Percentiles rank a stretch among this genome's conserved stretches.
Conservation (phyloP, 202 grass and related monocot species). For the Panicum virgatum region DNA sequence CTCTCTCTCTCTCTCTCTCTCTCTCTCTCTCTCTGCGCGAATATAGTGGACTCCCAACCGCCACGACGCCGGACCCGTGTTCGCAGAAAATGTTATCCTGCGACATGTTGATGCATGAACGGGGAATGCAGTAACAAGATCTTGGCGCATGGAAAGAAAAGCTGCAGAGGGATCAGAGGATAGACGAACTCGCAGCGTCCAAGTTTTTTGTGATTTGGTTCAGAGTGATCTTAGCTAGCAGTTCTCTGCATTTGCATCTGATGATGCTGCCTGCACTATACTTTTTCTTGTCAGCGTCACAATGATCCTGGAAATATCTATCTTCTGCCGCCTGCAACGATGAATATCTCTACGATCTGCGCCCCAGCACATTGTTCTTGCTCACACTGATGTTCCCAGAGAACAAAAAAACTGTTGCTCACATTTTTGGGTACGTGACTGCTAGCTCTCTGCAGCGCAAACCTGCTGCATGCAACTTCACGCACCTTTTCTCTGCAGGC, state of each 20-base stretch:
- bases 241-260: background rate
- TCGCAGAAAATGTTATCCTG: constrained; percentile 6
- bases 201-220: background rate
- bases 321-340: background rate
- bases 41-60: constrained; percentile 16
- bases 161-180: background rate
- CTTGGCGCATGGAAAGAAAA: background rate
- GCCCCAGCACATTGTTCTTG: background rate
- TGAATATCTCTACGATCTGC: background rate
- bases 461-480: too few species aligned
- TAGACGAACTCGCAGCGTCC: background rate
- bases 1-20: background rate
- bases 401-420: too few species aligned
- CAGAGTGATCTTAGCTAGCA: background rate
- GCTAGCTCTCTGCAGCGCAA: too few species aligned
- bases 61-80: constrained; percentile 20
- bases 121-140: background rate
- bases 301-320: background rate
- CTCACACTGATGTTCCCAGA: background rate
- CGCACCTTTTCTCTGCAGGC: too few species aligned
- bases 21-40: background rate
- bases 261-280: background rate
- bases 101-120: background rate
- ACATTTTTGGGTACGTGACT: too few species aligned
- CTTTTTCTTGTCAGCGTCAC: background rate